A percentile compares a stretch with the other conserved stretches of the same genome.
These are phyloP conservation scores for Plasmodium gonderi DNA, from an alignment of 169 alveolate species.

Conservation along the genomic window DNA sequence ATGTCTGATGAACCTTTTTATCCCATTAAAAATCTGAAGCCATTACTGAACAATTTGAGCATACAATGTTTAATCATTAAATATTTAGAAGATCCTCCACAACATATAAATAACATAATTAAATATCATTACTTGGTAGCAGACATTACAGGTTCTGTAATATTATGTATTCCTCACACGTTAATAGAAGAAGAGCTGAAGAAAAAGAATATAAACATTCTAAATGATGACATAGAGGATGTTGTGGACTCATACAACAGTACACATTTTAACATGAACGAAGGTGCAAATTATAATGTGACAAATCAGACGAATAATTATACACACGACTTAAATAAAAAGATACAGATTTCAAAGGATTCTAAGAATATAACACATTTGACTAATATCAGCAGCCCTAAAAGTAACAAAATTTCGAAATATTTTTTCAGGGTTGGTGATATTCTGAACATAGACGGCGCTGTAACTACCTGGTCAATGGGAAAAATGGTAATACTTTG, in stretches of 20 bases:
- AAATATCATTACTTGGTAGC: constrained; percentile 82
- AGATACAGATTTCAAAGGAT: constrained; percentile 29
- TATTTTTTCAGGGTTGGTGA: constrained; percentile 84
- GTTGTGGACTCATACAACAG: constrained; percentile 73
- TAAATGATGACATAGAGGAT: constrained; percentile 50
- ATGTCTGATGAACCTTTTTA: constrained; percentile 33
- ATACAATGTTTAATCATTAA: constrained; percentile 81
- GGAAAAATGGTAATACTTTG: constrained; percentile 80
- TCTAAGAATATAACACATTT: background rate
- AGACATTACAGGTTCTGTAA: constrained; percentile 79
- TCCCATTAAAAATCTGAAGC: constrained; percentile 76
- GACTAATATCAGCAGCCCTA: background rate
- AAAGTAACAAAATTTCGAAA: constrained; percentile 67
- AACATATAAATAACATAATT: constrained; percentile 78
- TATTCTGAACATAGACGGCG: constrained; percentile 76
- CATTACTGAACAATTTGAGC: constrained; percentile 77
- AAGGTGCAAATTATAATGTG: constrained; percentile 36
- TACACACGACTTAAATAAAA: constrained; percentile 78
- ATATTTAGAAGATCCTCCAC: constrained; percentile 84
- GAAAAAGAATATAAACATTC: constrained; percentile 30
- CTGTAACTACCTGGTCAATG: constrained; percentile 85
- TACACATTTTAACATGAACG: constrained; percentile 49
- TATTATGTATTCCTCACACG: constrained; percentile 82
- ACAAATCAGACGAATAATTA: constrained; percentile 49
- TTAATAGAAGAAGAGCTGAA: constrained; percentile 77